Evolutionary conservation across 176 grass and related monocot species (phyloP).

Genomic region (Poa pratensis): DNA sequence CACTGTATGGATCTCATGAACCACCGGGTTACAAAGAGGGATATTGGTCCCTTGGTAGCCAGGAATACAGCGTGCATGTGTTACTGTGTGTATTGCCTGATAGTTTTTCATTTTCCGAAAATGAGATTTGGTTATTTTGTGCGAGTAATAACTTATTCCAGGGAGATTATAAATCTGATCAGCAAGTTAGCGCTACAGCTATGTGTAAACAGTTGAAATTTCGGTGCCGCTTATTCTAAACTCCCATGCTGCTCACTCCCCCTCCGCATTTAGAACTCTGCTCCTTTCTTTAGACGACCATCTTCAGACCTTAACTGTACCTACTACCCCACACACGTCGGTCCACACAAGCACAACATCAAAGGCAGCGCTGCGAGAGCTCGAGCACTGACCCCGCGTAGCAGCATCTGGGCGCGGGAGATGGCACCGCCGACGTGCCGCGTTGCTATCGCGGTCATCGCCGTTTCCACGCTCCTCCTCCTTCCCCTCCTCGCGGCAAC

Average conservation of each 20-base stretch:
- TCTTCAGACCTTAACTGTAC: slow-evolving; percentile 22
- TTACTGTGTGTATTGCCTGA: no score
- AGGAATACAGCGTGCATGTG: no score
- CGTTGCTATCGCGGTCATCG: neutral
- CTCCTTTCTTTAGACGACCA: slow-evolving; percentile 11
- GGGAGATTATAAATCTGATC: no score
- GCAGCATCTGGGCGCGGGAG: neutral
- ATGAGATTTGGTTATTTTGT: no score
- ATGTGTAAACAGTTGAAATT: no score
- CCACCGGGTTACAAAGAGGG: no score
- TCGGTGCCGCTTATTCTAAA: no score
- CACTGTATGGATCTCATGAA: neutral
- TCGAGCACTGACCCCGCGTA: neutral
- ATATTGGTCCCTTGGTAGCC: no score
- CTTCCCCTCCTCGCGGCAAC: neutral
- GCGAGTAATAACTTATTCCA: no score
- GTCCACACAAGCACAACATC: neutral
- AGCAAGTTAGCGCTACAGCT: no score
- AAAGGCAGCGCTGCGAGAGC: neutral
- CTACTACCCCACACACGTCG: neutral
- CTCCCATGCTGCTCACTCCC: neutral
- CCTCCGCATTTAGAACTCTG: slow-evolving; percentile 8
- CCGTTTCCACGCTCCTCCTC: neutral
- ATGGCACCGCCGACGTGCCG: slow-evolving; percentile 36
- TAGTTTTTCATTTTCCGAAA: no score